These are phyloP conservation scores for Arachis hypogaea DNA, from an alignment of 306 rosid species.

Conservation along the genomic window DNA sequence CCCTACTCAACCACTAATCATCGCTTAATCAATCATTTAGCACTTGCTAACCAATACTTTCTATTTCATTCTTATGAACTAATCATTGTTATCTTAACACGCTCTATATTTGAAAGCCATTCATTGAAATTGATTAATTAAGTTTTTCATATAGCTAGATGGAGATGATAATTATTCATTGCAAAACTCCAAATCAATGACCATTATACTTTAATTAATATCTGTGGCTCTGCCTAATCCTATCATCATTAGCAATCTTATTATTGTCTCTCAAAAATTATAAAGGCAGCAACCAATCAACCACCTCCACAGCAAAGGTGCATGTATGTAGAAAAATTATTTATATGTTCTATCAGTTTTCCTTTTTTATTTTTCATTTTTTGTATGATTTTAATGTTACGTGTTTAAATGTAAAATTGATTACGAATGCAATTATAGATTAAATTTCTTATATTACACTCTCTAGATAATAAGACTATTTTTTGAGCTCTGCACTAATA, in stretches of 20 bases:
- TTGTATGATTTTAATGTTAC: background rate
- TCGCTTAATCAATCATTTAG: constrained; percentile 49
- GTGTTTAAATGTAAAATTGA: too few relatives aligned
- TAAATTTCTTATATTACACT: too few relatives aligned
- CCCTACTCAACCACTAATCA: constrained; percentile 42
- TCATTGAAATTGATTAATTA: constrained; percentile 8
- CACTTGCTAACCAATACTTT: constrained; percentile 35
- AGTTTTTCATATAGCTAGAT: constrained; percentile 34
- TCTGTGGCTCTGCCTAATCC: background rate
- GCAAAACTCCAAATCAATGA: constrained; percentile 44
- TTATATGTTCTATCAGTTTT: background rate
- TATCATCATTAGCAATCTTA: constrained; percentile 37
- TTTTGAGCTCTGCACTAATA: too few relatives aligned
- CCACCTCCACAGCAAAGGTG: constrained; percentile 38
- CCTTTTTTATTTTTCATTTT: background rate
- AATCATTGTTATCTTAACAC: constrained; percentile 29
- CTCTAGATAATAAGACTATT: too few relatives aligned
- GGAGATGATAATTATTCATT: background rate
- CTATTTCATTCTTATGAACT: constrained; percentile 26
- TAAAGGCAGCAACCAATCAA: constrained; percentile 40
- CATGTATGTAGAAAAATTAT: constrained; percentile 34
- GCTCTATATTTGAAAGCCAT: constrained; percentile 23
- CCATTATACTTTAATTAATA: constrained; percentile 36
- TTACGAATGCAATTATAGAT: too few relatives aligned
- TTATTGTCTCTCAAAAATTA: constrained; percentile 32